phyloP scores from a whole-genome alignment of 768 basidiomycete species.

The Leccinum longicurvipes region DNA sequence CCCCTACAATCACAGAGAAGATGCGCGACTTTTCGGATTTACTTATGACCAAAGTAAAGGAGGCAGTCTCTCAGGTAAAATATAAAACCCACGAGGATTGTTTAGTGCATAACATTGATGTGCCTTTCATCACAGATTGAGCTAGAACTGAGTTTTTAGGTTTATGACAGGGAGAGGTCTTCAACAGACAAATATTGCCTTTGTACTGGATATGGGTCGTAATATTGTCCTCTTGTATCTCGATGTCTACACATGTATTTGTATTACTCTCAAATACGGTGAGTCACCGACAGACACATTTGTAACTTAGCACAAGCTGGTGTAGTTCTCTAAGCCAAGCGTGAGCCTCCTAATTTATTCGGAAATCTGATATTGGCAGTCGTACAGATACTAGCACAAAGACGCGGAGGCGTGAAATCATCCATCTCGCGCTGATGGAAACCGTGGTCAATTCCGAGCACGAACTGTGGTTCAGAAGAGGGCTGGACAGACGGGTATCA shows the following conservation, averaged over 20 bases:
- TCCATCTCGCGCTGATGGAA: conserved; percentile 7
- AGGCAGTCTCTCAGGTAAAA: conserved; percentile 7
- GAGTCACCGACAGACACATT: neutral
- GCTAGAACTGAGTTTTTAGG: conserved; percentile 3
- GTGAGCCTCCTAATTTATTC: too few relatives aligned
- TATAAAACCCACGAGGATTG: neutral
- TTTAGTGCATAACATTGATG: neutral
- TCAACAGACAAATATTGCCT: too few relatives aligned
- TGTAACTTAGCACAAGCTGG: neutral
- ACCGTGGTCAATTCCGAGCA: conserved; percentile 4
- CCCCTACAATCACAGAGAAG: neutral
- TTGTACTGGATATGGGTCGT: neutral
- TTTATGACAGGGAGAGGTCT: neutral
- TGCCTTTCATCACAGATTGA: neutral
- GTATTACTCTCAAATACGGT: neutral
- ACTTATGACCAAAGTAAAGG: conserved; percentile 12
- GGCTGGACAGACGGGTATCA: neutral
- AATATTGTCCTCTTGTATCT: neutral
- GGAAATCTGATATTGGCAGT: too few relatives aligned
- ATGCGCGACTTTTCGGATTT: conserved; percentile 15
- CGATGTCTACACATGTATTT: neutral
- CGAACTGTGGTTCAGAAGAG: conserved; percentile 10
- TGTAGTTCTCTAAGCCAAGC: too few relatives aligned
- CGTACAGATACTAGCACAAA: neutral
- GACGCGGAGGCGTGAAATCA: conserved; percentile 6